A percentile compares a stretch with the other conserved stretches of the same genome.
phyloP scores from a whole-genome alignment of 192 early-diverging fungal genomes.

The Backusella luteola region DNA sequence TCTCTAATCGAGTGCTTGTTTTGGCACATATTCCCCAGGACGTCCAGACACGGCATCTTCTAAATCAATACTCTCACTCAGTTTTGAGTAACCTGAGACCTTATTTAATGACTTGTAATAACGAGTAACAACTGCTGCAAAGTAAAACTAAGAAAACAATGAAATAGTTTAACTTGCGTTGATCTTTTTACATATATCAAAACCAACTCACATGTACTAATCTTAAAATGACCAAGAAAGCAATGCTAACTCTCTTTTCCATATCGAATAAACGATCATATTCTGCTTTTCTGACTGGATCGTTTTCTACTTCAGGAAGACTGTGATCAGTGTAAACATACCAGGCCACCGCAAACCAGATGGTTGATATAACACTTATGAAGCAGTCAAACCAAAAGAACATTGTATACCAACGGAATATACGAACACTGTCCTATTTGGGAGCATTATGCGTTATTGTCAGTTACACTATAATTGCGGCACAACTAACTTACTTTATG shows the following conservation, averaged over 20 bases:
- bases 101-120: constrained; percentile 19
- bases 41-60: constrained; percentile 1
- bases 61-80: constrained; percentile 12
- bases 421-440: constrained; percentile 14
- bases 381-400: constrained; percentile 40
- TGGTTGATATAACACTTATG: constrained; percentile 21
- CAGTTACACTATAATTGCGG: too few relatives aligned
- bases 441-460: neutral
- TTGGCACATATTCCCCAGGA: neutral
- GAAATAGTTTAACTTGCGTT: neutral
- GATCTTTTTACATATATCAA: neutral
- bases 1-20: constrained; percentile 1
- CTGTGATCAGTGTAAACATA: constrained; percentile 38
- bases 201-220: constrained; percentile 25
- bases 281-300: constrained; percentile 16
- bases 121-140: constrained; percentile 21
- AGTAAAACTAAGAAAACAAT: constrained; percentile 18
- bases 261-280: constrained; percentile 30
- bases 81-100: neutral
- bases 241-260: constrained; percentile 33
- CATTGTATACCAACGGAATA: constrained; percentile 28
- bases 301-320: constrained; percentile 14
- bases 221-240: constrained; percentile 22
- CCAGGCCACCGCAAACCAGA: constrained; percentile 30
- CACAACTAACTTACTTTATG: constrained; percentile 21